phyloP scores from a whole-genome alignment of 2,329 filamentous ascomycete species.

The Emmonsiellopsis sp. region DNA sequence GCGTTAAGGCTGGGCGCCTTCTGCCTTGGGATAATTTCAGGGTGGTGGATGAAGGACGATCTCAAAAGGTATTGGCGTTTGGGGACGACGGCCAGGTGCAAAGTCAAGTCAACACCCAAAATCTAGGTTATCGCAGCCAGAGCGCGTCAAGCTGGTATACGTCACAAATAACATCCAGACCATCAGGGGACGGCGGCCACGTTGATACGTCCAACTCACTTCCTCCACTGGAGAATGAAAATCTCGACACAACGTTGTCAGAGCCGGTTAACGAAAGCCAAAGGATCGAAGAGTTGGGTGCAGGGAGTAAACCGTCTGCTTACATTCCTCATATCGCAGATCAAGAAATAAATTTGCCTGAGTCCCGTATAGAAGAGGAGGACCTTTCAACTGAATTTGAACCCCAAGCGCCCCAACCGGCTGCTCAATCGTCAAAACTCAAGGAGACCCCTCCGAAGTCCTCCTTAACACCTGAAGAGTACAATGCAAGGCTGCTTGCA shows the following conservation, averaged over 20 bases:
- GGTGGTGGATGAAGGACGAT: conserved; percentile 71
- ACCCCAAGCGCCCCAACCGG: too few species aligned
- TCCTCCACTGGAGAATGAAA: background rate
- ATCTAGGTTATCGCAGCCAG: conserved; percentile 67
- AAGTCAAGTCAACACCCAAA: conserved; percentile 53
- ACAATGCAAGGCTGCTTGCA: conserved; percentile 74
- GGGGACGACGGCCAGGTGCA: conserved; percentile 50
- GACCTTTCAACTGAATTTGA: too few species aligned
- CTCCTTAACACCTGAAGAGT: conserved; percentile 75
- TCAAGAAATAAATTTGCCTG: too few species aligned
- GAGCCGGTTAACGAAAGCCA: background rate
- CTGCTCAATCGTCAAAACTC: background rate
- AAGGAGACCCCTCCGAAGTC: background rate
- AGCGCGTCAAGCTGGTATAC: conserved; percentile 76
- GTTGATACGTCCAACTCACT: background rate
- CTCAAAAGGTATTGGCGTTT: conserved; percentile 67
- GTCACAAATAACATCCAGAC: conserved; percentile 49
- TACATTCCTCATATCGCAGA: too few species aligned
- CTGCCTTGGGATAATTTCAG: conserved; percentile 81
- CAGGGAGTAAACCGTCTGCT: background rate
- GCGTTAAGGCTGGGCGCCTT: conserved; percentile 67
- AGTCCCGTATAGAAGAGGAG: too few species aligned
- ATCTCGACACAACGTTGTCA: background rate
- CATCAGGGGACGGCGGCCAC: background rate
- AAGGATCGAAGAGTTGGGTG: background rate